Evolutionary conservation across 805 yeast genomes (phyloP), one percentile per base, ranked within the genome.

Genomic region (Candida dendrica): DNA sequence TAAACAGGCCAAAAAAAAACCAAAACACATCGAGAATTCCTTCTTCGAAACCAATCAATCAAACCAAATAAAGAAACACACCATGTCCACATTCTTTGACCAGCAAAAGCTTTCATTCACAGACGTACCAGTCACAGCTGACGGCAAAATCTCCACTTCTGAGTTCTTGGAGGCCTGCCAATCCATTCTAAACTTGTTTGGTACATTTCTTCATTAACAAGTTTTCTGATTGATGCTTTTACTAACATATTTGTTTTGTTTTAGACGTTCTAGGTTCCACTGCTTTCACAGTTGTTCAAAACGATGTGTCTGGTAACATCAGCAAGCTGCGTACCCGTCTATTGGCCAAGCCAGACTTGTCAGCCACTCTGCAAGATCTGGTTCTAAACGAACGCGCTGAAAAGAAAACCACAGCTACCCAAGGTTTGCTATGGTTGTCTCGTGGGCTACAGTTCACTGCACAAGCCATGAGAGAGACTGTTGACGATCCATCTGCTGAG

Each of bases 361-460:
- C 84, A 24, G 58, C 67, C n/a, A 81, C 95, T 20, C 72, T 88
- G 53, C 95, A 89, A 66, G 88, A 76, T 47, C 69, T 88, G 59
- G 82, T 89, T 29, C 65, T 84, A 47, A 68, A 79, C 42, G 96
- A 88, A 68, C 80, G 77, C 35, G 72, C 71, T 32, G 77, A 77
- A 50, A 70, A 72, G 55, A 65, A 67, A 42, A 84, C 81, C 62
- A 79, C 81, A 46, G 95, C 96, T 34, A 88, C 96, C 11, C 96
- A 89, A 65, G 96, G 95, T 33, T 74, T 88, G 50, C 66, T 88
- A 53, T 88, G 96, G 96, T 74, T 88, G 52, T 72, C 81, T 36
- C 71, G 91, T 57, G 96, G 96, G 17, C 75, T 88, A 53, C 82
- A 84, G 60, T 89, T 88, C 71, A 88, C 96, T n/a, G 90, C 95